Percentiles rank a stretch among this genome's conserved stretches.
These are phyloP conservation scores for Zygosaccharomyces sapae DNA, from an alignment of 1,139 yeast species.

Conservation along the genomic window DNA sequence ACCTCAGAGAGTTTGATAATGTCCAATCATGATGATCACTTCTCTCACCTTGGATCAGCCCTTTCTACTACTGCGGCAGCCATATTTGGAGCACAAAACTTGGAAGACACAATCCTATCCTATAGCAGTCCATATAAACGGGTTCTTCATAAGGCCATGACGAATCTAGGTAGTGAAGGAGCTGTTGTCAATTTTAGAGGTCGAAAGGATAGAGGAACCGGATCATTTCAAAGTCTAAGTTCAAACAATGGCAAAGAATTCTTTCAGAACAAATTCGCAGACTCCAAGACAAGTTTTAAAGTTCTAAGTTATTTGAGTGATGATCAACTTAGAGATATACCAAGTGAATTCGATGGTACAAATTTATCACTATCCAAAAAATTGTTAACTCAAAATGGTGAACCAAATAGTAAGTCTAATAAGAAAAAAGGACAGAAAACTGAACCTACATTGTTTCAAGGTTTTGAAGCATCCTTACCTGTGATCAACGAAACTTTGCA, in stretches of 20 bases:
- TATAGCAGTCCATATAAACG: slow-evolving; percentile 45
- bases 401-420: slow-evolving; percentile 2
- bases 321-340: slow-evolving; percentile 52
- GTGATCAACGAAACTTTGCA: slow-evolving; percentile 41
- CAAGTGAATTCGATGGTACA: slow-evolving; percentile 31
- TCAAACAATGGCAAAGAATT: slow-evolving; percentile 31
- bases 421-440: slow-evolving; percentile 14
- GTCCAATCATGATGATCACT: slow-evolving; percentile 19
- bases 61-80: slow-evolving; percentile 26
- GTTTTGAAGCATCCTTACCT: slow-evolving; percentile 57
- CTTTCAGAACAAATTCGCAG: slow-evolving; percentile 32
- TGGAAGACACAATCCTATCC: slow-evolving; percentile 39
- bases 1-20: slow-evolving; percentile 3
- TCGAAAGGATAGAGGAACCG: slow-evolving; percentile 10
- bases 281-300: slow-evolving; percentile 42
- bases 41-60: slow-evolving; percentile 22
- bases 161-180: slow-evolving; percentile 27
- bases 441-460: slow-evolving; percentile 53
- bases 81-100: slow-evolving; percentile 23
- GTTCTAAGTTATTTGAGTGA: slow-evolving; percentile 50
- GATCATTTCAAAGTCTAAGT: slow-evolving; percentile 26
- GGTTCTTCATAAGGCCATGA: slow-evolving; percentile 42
- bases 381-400: slow-evolving; percentile 21
- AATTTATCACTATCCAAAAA: slow-evolving; percentile 41
- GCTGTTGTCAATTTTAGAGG: slow-evolving; percentile 7